Evolutionary conservation across 106 monocot genomes (phyloP).

Genomic region (Narthecium ossifragum): DNA sequence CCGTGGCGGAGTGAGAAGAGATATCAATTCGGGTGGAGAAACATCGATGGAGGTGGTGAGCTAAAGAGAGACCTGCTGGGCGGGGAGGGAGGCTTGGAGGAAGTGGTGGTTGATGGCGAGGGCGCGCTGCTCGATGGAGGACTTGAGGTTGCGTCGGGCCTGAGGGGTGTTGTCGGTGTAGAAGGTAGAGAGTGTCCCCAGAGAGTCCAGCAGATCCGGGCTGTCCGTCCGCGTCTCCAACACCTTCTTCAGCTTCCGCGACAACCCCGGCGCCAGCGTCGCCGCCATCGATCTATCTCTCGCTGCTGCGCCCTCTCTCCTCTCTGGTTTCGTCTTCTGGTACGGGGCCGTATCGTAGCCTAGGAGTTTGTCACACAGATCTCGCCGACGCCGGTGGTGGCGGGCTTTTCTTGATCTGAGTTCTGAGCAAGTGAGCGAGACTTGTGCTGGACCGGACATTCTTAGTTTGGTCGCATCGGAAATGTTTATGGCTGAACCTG

Average conservation of each 20-base stretch:
- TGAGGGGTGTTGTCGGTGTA: slow-evolving; percentile 82
- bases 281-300: slow-evolving; percentile 18
- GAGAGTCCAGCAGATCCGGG: slow-evolving; percentile 76
- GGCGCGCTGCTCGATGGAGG: slow-evolving; percentile 75
- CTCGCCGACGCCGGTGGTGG: neutral
- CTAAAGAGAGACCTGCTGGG: slow-evolving; percentile 40
- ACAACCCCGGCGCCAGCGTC: slow-evolving; percentile 59
- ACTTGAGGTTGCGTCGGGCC: slow-evolving; percentile 83
- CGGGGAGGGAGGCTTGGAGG: slow-evolving; percentile 85
- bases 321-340: neutral
- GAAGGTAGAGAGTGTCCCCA: slow-evolving; percentile 83
- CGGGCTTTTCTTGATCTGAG: neutral
- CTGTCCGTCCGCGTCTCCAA: slow-evolving; percentile 85
- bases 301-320: slow-evolving; percentile 10
- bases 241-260: slow-evolving; percentile 93
- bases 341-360: neutral
- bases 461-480: no score
- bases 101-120: slow-evolving; percentile 86
- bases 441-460: no score
- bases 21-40: neutral
- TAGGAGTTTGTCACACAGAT: no score
- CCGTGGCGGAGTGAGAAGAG: neutral
- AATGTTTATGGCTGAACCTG: no score
- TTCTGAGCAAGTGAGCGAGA: no score
- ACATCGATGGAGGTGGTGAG: neutral